A percentile compares a stretch with the other conserved stretches of the same genome.
Conservation (phyloP, 2,329 filamentous ascomycete species). For the Dothidotthia symphoricarpi region DNA sequence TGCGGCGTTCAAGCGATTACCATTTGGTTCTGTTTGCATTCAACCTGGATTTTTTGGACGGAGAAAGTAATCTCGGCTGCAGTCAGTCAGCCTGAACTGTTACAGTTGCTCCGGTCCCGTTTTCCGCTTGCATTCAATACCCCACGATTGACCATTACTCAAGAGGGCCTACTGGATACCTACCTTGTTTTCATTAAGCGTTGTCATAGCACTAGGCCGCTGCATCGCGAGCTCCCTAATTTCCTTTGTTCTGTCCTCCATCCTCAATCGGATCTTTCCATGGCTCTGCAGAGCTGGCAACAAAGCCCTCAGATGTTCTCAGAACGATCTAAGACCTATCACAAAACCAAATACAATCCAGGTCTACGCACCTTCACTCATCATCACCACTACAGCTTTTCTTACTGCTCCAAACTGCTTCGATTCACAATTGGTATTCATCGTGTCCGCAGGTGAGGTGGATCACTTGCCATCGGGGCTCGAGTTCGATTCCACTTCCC, state of each 20-base stretch:
- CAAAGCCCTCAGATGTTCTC: constrained; percentile 25
- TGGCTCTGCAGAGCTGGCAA: constrained; percentile 32
- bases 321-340: constrained; percentile 35
- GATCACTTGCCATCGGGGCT: constrained; percentile 6
- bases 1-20: constrained; percentile 39
- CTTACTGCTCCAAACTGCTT: constrained; percentile 18
- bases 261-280: constrained; percentile 34
- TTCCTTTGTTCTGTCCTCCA: constrained; percentile 37
- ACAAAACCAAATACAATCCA: constrained; percentile 32
- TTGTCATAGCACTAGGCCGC: constrained; percentile 25
- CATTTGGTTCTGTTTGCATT: constrained; percentile 29
- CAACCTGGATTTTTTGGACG: constrained; percentile 22
- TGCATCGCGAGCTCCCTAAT: constrained; percentile 33
- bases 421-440: constrained; percentile 16
- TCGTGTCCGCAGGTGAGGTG: constrained; percentile 19
- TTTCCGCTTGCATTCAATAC: constrained; percentile 36
- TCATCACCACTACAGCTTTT: constrained; percentile 22
- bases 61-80: constrained; percentile 20
- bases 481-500: constrained; percentile 1
- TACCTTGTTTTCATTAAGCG: constrained; percentile 25
- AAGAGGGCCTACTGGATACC: constrained; percentile 31
- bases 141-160: constrained; percentile 29
- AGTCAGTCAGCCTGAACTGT: constrained; percentile 18
- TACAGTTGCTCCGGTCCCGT: constrained; percentile 20
- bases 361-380: constrained; percentile 32